Conservation (phyloP, 2,329 filamentous ascomycete species). For the Xylaria digitata region DNA sequence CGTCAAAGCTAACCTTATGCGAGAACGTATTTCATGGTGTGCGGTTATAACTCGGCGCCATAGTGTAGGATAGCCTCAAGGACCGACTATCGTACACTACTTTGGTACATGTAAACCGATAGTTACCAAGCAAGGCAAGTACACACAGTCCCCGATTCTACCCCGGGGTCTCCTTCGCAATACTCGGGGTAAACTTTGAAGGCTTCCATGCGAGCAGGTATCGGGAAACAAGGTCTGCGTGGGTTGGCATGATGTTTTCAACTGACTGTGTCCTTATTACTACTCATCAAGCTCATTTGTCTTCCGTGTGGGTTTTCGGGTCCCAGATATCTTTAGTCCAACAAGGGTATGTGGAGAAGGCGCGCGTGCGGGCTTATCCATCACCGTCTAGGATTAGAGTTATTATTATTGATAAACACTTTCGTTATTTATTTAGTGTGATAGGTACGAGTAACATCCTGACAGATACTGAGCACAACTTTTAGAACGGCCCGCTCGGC, state of each 20-base stretch:
- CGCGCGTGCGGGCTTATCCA: slow-evolving; percentile 19
- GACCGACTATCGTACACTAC: not conserved
- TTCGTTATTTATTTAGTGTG: not conserved
- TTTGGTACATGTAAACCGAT: slow-evolving; percentile 15
- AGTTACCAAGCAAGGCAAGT: slow-evolving; percentile 12
- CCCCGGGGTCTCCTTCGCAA: slow-evolving; percentile 4
- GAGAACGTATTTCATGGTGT: slow-evolving; percentile 8
- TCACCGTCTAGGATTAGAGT: slow-evolving; percentile 26
- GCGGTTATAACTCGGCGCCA: slow-evolving; percentile 24
- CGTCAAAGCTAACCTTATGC: slow-evolving; percentile 11
- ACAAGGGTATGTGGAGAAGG: slow-evolving; percentile 31
- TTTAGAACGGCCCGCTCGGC: slow-evolving; percentile 12
- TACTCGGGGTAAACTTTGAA: not conserved
- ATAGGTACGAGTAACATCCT: slow-evolving; percentile 4
- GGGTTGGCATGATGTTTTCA: slow-evolving; percentile 3
- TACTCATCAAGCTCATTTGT: slow-evolving; percentile 22
- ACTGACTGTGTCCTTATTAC: slow-evolving; percentile 21
- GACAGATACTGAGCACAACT: not conserved
- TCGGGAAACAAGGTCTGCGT: not conserved
- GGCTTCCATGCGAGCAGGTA: slow-evolving; percentile 1
- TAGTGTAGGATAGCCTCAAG: not conserved
- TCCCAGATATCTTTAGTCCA: slow-evolving; percentile 27
- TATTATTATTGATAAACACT: slow-evolving; percentile 29
- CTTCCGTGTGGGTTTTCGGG: slow-evolving; percentile 16
- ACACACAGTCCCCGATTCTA: slow-evolving; percentile 1